A percentile compares a stretch with the other conserved stretches of the same genome.
Conservation (phyloP, 805 yeast species). For the Candida hungchunana region DNA sequence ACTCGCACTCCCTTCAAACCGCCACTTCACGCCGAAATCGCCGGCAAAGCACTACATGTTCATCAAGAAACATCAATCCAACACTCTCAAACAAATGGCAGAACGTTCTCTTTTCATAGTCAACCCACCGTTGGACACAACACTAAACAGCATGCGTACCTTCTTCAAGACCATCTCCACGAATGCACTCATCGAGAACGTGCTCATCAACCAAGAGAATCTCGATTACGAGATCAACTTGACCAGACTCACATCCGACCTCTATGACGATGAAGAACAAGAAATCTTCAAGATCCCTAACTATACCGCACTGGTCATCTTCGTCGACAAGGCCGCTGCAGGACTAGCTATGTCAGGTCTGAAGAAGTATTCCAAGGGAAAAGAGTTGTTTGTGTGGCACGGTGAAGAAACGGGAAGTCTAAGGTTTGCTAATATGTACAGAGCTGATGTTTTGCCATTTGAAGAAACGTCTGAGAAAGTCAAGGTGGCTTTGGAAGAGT, state of each 20-base stretch:
- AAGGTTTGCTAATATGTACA: constrained; percentile 40
- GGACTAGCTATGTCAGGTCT: constrained; percentile 62
- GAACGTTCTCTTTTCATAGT: constrained; percentile 67
- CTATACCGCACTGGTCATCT: constrained; percentile 67
- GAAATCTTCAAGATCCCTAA: constrained; percentile 52
- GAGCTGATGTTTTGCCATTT: constrained; percentile 39
- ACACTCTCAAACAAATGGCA: constrained; percentile 38
- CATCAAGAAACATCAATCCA: constrained; percentile 57
- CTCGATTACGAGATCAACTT: constrained; percentile 48
- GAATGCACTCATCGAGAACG: constrained; percentile 58
- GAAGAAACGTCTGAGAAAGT: constrained; percentile 47
- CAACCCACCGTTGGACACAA: constrained; percentile 68
- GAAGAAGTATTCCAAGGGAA: constrained; percentile 42
- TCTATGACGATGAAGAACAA: constrained; percentile 33
- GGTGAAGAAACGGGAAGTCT: constrained; percentile 29
- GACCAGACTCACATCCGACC: constrained; percentile 55
- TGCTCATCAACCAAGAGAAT: constrained; percentile 38
- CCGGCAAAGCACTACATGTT: constrained; percentile 51
- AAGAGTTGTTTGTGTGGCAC: constrained; percentile 30
- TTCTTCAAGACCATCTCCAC: constrained; percentile 57
- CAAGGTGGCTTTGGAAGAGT: constrained; percentile 60
- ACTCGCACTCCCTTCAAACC: constrained; percentile 35
- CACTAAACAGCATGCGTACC: constrained; percentile 46
- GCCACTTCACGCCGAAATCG: constrained; percentile 15
- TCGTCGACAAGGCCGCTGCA: constrained; percentile 67